phyloP scores from a whole-genome alignment of 2,329 filamentous ascomycete genomes.

The Stagonosporopsis rhizophila region DNA sequence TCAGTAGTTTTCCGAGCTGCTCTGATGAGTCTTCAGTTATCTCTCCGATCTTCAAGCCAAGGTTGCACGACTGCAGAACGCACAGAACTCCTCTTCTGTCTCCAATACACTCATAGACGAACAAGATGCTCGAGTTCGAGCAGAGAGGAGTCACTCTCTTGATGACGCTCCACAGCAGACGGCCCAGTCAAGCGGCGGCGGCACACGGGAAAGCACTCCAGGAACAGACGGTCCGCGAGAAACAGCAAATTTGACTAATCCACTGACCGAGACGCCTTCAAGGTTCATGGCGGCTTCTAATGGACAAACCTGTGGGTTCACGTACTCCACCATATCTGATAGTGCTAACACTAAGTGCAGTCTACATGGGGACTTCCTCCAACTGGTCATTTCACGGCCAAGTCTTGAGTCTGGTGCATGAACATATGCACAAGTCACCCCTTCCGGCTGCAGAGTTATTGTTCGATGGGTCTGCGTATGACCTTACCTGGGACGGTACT shows the following conservation, averaged over 20 bases:
- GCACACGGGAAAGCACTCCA: slow-evolving; percentile 30
- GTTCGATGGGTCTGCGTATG: slow-evolving; percentile 61
- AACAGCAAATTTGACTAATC: slow-evolving; percentile 35
- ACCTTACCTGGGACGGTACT: slow-evolving; percentile 59
- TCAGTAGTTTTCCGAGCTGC: neutral
- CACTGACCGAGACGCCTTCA: slow-evolving; percentile 33
- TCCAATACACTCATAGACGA: slow-evolving; percentile 1
- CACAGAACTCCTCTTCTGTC: neutral
- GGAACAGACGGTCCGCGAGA: slow-evolving; percentile 24
- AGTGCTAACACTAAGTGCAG: slow-evolving; percentile 37
- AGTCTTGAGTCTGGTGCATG: slow-evolving; percentile 58
- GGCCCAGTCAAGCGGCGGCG: slow-evolving; percentile 21
- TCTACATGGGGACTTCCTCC: slow-evolving; percentile 63
- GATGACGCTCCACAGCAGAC: slow-evolving; percentile 13
- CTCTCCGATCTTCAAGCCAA: slow-evolving; percentile 37
- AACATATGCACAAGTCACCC: slow-evolving; percentile 54
- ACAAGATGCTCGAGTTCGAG: slow-evolving; percentile 2
- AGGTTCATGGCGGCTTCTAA: slow-evolving; percentile 39
- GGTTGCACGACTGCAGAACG: slow-evolving; percentile 27
- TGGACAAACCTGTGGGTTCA: slow-evolving; percentile 27
- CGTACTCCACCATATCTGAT: neutral
- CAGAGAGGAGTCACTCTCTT: slow-evolving; percentile 10
- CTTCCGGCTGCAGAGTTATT: slow-evolving; percentile 55
- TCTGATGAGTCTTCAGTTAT: slow-evolving; percentile 25
- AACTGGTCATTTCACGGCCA: slow-evolving; percentile 64